Base-by-base conservation (phyloP, 805 yeast genomes). In the Yarrowia sp. region DNA sequence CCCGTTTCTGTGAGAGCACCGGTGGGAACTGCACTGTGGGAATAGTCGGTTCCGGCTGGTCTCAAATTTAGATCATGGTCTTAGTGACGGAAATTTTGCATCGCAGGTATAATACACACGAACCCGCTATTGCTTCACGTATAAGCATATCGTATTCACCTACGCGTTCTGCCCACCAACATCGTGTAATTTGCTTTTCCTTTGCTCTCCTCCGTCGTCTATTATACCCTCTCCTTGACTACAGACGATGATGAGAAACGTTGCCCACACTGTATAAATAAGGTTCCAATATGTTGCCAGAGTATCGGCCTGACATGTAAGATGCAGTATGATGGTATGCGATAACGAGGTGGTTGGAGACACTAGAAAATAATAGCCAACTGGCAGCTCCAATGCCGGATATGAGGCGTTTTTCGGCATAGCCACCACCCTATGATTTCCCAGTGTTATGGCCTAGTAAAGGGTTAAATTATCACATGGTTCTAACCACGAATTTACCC, bases 211-310 rank as follows among this genome's bases (percentile, higher is more conserved):
- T 11, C 35, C 26, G 16, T 22, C 41, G 9, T n/a, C 41, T 22
- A 11, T 10, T 35, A 5, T 8, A 3, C 26, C 11, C 26, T 10
- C 36, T 32, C 41, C 56, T 50, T 15, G 14, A 14, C 52, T 10
- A 22, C 32, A 26, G 32, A 26, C 32, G 36, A 22, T 16, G 40
- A 36, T 38, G 43, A 50, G 26, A 26, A 26, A 26, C 32, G n/a
- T 52, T 50, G 26, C 56, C 32, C 9, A 16, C 56, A n/a, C 32
- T 12, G 42, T 16, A 16, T 3, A 35, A 35, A 35, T 36, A 40
- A 35, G 15, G 65, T 43, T 59, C 46, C 52, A 59, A 59, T 59
- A 35, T 59, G 65, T 59, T 59, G 65, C 65, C 65, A 43, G 65
- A 59, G 64, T 56, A 56, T 56, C 64, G 40, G 40, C 26, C 11